A percentile compares a stretch with the other conserved stretches of the same genome.
Evolutionary conservation across 257 asterid genomes (phyloP).

Genomic region (Capsicum rhomboideum): DNA sequence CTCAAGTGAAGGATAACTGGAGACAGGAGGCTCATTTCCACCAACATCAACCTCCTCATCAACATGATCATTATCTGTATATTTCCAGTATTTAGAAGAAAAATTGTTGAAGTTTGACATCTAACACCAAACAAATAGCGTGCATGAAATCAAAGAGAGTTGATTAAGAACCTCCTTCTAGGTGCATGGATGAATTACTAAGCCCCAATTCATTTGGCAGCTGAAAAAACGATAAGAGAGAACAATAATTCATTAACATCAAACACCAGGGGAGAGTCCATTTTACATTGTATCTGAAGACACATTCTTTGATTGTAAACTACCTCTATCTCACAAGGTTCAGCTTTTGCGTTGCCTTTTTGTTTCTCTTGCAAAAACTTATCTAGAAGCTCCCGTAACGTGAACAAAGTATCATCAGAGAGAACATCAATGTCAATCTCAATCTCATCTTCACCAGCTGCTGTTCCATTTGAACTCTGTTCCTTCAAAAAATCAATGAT

Average conservation of each 20-base stretch:
- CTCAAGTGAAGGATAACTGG: conserved; percentile 58
- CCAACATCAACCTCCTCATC: conserved; percentile 85
- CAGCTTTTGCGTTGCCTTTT: conserved; percentile 37
- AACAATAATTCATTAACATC: neutral
- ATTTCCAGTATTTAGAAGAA: conserved; percentile 9
- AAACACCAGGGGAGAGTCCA: neutral
- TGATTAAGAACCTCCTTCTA: conserved; percentile 58
- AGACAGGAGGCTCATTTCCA: conserved; percentile 73
- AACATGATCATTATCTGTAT: conserved; percentile 40
- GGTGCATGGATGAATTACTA: conserved; percentile 83
- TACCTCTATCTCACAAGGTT: conserved; percentile 87
- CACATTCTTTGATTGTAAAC: neutral
- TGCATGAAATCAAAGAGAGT: conserved; percentile 4
- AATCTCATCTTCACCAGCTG: conserved; percentile 60
- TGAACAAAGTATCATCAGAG: conserved; percentile 47
- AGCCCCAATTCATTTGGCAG: conserved; percentile 79
- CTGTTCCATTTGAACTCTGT: conserved; percentile 42
- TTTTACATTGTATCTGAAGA: neutral
- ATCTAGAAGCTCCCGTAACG: conserved; percentile 56
- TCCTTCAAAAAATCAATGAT: conserved; percentile 51
- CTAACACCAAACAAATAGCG: neutral
- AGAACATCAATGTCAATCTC: conserved; percentile 75
- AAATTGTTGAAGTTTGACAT: neutral
- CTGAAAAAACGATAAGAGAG: conserved; percentile 34
- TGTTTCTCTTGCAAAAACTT: conserved; percentile 46